Base-by-base conservation (phyloP, 306 rosid genomes). In the Fragaria nilgerrensis region DNA sequence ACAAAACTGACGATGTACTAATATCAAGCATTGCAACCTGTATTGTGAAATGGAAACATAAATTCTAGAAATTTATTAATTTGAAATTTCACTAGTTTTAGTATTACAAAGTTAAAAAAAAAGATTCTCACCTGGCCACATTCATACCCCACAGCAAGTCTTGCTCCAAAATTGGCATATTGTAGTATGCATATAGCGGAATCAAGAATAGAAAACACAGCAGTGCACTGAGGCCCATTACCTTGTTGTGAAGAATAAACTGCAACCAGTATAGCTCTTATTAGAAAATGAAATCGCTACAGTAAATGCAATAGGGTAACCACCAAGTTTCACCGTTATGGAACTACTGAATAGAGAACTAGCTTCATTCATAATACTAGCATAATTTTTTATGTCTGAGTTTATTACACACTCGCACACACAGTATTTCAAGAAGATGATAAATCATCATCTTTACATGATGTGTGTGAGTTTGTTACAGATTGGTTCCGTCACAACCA, bases 21-120 rank as follows among this genome's bases (percentile, higher is more conserved):
- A 83, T 74, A 86, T 90, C 92, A 83, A 94, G 80, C 92, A 91
- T 59, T 55, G 97, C 94, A 63, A 94, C 97, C 98, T 94, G 96
- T 78, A 75, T 81, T 86, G 72, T 25, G 75, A 68, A 81, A 45
- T 70, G 78, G 39, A 76, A 67, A 79, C 72, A 47, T 70, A 68
- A 77, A 83, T 69, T 61, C 65, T 45, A 25, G 29, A 69, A 63
- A 59, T 50, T 71, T 32, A 50, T 85, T 79, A 9, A 56, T 39
- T 58, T 23, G 11, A 15, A 15, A 10, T 39, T 67, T 67, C 50
- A 41, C 17, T 56, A 55, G 11, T 9, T 36, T 22, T 73, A 53
- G 68, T 23, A 25, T 2, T 43, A 8, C 41, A 23, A 22, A 23
- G 25, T 41, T 25, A 2, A 23, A 56, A 44, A 44, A 52, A 66